Evolutionary conservation across 768 basidiomycete genomes (phyloP).

Genomic region (Hypholoma sublateritium): DNA sequence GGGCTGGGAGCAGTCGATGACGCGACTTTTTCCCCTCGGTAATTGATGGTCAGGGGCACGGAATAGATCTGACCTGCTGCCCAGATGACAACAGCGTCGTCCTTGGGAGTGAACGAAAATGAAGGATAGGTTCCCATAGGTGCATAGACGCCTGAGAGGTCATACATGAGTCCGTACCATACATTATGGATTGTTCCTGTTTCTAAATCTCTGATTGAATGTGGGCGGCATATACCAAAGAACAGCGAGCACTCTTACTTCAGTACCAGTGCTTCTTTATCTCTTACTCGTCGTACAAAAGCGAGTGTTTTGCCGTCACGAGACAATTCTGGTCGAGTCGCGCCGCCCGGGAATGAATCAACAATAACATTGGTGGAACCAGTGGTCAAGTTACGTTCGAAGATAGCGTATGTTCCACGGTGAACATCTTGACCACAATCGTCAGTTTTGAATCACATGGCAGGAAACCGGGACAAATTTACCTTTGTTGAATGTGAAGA

Average conservation of each 20-base stretch:
- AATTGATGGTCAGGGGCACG: constrained; percentile 55
- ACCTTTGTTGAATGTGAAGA: constrained; percentile 72
- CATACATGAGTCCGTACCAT: constrained; percentile 72
- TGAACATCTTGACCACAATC: constrained; percentile 54
- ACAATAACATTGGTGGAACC: constrained; percentile 53
- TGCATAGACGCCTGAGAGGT: constrained; percentile 60
- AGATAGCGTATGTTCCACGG: constrained; percentile 69
- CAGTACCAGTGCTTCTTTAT: constrained; percentile 71
- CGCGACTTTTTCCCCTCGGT: constrained; percentile 50
- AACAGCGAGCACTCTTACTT: constrained; percentile 43
- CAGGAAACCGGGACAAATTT: background rate
- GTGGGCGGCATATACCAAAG: background rate
- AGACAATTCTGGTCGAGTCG: constrained; percentile 69
- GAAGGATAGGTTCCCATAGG: constrained; percentile 83
- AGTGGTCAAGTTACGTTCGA: constrained; percentile 62
- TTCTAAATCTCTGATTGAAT: constrained; percentile 52
- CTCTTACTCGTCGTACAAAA: constrained; percentile 71
- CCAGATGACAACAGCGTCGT: constrained; percentile 69
- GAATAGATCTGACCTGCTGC: constrained; percentile 69
- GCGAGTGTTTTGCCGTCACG: constrained; percentile 68
- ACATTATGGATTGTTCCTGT: constrained; percentile 65
- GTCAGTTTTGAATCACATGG: too few species aligned
- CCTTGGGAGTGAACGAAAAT: constrained; percentile 64
- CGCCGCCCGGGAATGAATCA: constrained; percentile 61
- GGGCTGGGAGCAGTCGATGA: constrained; percentile 39